Conservation (phyloP, 2,329 filamentous ascomycete species). For the Nothophoma quercina region DNA sequence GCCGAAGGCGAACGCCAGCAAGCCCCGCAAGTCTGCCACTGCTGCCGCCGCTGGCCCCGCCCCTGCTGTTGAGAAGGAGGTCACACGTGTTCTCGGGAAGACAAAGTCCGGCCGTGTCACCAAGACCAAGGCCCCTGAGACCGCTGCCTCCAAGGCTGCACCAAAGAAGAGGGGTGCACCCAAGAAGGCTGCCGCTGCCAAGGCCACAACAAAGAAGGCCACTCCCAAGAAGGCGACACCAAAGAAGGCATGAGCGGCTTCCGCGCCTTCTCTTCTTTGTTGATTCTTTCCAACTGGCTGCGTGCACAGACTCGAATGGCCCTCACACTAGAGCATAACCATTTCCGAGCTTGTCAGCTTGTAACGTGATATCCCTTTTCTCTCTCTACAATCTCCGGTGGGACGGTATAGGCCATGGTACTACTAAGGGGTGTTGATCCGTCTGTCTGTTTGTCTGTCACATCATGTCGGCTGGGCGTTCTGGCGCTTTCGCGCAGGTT, state of each 20-base stretch:
- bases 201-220: constrained; percentile 58
- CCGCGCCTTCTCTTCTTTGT: constrained; percentile 29
- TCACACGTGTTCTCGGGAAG: constrained; percentile 72
- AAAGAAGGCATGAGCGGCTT: constrained; percentile 46
- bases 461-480: constrained; percentile 41
- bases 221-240: constrained; percentile 57
- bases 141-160: constrained; percentile 30
- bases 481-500: constrained; percentile 15
- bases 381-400: constrained; percentile 27
- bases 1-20: constrained; percentile 56
- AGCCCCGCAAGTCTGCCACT: constrained; percentile 53
- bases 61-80: constrained; percentile 72
- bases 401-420: constrained; percentile 20
- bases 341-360: constrained; percentile 19
- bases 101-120: constrained; percentile 87
- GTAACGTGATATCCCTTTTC: constrained; percentile 45
- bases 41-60: constrained; percentile 51
- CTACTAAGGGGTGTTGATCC: constrained; percentile 28
- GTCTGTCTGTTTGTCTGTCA: constrained; percentile 21
- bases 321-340: constrained; percentile 4
- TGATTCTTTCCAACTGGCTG: constrained; percentile 37
- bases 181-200: constrained; percentile 49
- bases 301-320: constrained; percentile 16
- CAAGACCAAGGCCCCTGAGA: constrained; percentile 66
- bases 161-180: constrained; percentile 49